These are phyloP conservation scores for Leccinum truebloodii DNA, from an alignment of 768 basidiomycete species.

Conservation along the genomic window DNA sequence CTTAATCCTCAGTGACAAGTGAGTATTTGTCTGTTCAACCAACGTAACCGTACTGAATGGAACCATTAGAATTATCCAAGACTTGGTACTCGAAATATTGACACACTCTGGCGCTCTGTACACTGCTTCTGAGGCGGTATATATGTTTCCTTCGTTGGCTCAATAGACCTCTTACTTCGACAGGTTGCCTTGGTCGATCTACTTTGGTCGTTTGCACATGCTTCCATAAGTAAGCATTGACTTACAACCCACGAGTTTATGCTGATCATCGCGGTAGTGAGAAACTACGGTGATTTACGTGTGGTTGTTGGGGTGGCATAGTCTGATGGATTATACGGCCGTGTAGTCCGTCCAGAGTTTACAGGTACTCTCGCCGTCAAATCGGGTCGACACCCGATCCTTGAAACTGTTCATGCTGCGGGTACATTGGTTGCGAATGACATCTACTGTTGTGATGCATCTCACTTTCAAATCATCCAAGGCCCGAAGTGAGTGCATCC, in stretches of 20 bases:
- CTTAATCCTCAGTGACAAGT: constrained; percentile 83
- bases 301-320: background rate
- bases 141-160: background rate
- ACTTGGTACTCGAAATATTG: constrained; percentile 70
- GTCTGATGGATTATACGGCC: background rate
- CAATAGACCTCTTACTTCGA: background rate
- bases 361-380: constrained; percentile 90
- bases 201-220: constrained; percentile 85
- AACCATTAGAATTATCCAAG: constrained; percentile 67
- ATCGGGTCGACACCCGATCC: constrained; percentile 83
- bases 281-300: constrained; percentile 45
- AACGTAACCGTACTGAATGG: background rate
- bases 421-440: constrained; percentile 86
- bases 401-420: constrained; percentile 69
- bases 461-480: constrained; percentile 88
- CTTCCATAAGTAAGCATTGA: constrained; percentile 67
- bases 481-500: constrained; percentile 73
- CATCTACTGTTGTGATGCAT: constrained; percentile 81
- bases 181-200: constrained; percentile 89
- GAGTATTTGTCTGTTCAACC: constrained; percentile 8
- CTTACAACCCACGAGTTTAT: background rate
- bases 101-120: constrained; percentile 78
- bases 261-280: constrained; percentile 35
- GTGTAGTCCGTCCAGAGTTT: constrained; percentile 84
- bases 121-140: constrained; percentile 86